Base-by-base conservation (phyloP, 306 rosid genomes). In the Clitoria ternatea region DNA sequence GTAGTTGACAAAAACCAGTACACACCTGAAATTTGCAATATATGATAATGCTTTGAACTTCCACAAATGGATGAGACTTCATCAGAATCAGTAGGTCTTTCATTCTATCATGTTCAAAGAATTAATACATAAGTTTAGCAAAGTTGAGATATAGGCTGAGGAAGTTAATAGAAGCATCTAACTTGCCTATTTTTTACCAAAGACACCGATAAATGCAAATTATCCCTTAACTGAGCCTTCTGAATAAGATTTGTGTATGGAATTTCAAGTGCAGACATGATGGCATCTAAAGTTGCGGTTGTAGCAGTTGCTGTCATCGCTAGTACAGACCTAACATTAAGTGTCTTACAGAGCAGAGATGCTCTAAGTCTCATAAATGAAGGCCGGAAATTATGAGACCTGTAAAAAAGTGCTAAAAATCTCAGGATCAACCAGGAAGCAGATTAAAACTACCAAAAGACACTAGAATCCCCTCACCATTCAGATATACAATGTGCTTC, bases 231-330 rank as follows among this genome's bases (percentile, higher is more conserved):
- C 7, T 81, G 82, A 37, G 85, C 66, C 69, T 84, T 90, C 56
- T 85, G 85, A 73, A 90, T 84, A 52, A 94, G 87, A 87, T 85
- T 90, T 53, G 87, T 62, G 23, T 15, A 9, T 61, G 94, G 94
- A 69, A 94, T 90, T 70, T 89, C 96, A 50, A 94, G 80, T 50
- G 96, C 94, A 66, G 92, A 82, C 92, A 90, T 88, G 65, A 90
- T 74, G 36, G 92, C 79, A 62, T 83, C 80, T 85, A 94, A 81
- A 59, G 97, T 94, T 66, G 83, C 79, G 79, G 89, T 70, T 61
- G 97, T 90, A 70, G 98, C 98, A 10, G 97, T 94, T 42, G 98
- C 98, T 69, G 98, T 94, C 97, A 85, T 90, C 9, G 98, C 98
- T 39, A 94, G 98, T 74, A 94, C 68, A 74, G 90, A 84, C 48